Conservation (phyloP, 176 grass and related monocot genomes). For the Otatea glauca region DNA sequence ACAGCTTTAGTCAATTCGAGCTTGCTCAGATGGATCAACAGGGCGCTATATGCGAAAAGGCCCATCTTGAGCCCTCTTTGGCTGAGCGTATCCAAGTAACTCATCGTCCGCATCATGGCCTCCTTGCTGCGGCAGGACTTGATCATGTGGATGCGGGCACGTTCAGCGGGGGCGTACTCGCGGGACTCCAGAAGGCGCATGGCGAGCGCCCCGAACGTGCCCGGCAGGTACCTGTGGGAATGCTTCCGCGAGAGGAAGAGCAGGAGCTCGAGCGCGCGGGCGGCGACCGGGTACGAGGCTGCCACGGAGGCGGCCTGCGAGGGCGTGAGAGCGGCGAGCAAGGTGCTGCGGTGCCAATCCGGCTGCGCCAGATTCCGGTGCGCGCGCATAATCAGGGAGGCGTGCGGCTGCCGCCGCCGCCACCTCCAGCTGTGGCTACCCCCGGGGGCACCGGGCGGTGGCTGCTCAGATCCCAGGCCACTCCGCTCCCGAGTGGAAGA, state of each 20-base stretch:
- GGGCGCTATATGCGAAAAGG: not conserved
- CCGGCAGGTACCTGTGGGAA: conserved; percentile 29
- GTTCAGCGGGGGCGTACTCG: not conserved
- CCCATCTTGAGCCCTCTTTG: conserved; percentile 14
- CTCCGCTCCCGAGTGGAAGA: not conserved
- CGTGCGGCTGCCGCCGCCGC: not conserved
- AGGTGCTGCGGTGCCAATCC: conserved; percentile 3
- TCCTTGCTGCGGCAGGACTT: not conserved
- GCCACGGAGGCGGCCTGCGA: conserved; percentile 6
- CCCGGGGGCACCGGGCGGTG: not conserved
- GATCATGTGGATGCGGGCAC: conserved; percentile 33
- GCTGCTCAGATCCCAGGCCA: not conserved
- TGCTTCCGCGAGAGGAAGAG: conserved; percentile 23
- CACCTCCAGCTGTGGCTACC: not conserved
- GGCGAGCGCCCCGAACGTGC: conserved; percentile 24
- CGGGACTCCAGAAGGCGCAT: not conserved
- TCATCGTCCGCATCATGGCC: not conserved
- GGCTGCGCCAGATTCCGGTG: not conserved
- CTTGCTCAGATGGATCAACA: conserved; percentile 30
- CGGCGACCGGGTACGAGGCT: not conserved
- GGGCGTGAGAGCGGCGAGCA: not conserved
- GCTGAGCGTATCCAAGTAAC: not conserved
- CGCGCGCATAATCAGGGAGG: not conserved
- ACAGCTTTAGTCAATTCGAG: not conserved
- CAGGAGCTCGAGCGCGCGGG: not conserved